These are phyloP conservation scores for Lactarius pseudohatsudake DNA, from an alignment of 768 basidiomycete genomes.

Conservation along the genomic window DNA sequence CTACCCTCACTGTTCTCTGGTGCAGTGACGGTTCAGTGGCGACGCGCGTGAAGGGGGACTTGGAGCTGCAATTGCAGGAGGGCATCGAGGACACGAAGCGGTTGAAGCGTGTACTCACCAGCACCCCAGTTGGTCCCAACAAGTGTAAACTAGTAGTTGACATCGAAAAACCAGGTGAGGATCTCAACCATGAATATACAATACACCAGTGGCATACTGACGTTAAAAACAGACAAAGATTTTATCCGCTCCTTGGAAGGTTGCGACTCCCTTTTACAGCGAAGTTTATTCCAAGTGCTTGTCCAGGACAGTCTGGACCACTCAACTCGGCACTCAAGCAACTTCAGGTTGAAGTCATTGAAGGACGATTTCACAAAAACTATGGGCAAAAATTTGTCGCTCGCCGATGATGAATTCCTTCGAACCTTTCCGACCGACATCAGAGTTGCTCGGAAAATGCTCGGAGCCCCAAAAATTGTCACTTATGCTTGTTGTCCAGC, in stretches of 20 bases:
- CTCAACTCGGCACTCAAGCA: neutral
- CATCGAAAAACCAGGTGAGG: neutral
- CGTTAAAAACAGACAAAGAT: neutral
- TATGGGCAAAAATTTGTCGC: neutral
- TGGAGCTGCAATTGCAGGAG: neutral
- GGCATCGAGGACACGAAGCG: neutral
- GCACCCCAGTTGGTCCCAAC: neutral
- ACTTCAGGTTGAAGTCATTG: neutral
- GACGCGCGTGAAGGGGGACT: neutral
- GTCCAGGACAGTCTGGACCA: conserved; percentile 5
- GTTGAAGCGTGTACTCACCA: neutral
- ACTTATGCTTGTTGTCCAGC: no score
- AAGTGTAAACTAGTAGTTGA: neutral
- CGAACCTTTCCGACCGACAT: conserved; percentile 3
- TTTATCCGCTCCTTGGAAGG: neutral
- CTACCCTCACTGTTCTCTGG: neutral
- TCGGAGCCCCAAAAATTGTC: no score
- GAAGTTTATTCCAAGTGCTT: conserved; percentile 9
- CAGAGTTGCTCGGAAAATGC: neutral
- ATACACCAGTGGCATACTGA: conserved; percentile 4
- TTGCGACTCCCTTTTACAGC: neutral
- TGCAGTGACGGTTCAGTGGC: neutral
- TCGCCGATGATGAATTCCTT: neutral
- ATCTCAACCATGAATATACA: neutral
- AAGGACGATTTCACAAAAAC: neutral